Evolutionary conservation across 1,284 basidiomycete genomes (phyloP).

Genomic region (Ceratobasidium sp.): DNA sequence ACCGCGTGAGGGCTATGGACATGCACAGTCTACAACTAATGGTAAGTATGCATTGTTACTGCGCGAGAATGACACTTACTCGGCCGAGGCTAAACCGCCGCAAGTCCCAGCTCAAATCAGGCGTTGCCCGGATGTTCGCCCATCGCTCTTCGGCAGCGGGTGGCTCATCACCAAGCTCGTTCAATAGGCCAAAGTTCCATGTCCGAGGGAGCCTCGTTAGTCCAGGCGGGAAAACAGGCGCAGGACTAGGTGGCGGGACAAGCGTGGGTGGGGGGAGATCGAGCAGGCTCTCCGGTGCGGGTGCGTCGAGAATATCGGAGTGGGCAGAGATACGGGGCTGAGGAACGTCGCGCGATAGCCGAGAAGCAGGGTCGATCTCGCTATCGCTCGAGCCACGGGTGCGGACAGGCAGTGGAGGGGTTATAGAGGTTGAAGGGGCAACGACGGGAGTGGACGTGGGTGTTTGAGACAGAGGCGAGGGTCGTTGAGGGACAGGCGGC

Average conservation of each 20-base stretch:
- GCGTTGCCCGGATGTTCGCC: slow-evolving; percentile 16
- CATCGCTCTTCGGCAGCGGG: slow-evolving; percentile 33
- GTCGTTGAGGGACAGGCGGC: slow-evolving; percentile 21
- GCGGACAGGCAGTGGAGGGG: slow-evolving; percentile 25
- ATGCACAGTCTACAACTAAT: slow-evolving; percentile 9
- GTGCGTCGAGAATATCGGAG: slow-evolving; percentile 32
- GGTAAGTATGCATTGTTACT: neutral
- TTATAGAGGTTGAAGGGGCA: slow-evolving; percentile 7
- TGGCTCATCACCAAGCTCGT: slow-evolving; percentile 33
- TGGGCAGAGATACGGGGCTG: neutral
- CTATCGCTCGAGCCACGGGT: slow-evolving; percentile 27
- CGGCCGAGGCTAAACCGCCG: slow-evolving; percentile 22
- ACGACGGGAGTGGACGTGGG: slow-evolving; percentile 8
- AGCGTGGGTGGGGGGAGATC: neutral
- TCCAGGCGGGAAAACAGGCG: slow-evolving; percentile 32
- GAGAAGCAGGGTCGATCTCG: slow-evolving; percentile 31
- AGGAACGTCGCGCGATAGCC: neutral
- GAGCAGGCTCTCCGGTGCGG: slow-evolving; percentile 33
- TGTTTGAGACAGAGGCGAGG: slow-evolving; percentile 21
- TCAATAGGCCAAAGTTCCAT: slow-evolving; percentile 34
- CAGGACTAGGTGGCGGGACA: slow-evolving; percentile 27
- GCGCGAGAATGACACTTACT: slow-evolving; percentile 1
- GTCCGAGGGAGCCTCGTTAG: slow-evolving; percentile 15
- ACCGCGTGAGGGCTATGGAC: slow-evolving; percentile 26
- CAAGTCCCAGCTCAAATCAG: slow-evolving; percentile 20